Conservation (phyloP, 2,329 filamentous ascomycete species). For the Sclerotinia nivalis region DNA sequence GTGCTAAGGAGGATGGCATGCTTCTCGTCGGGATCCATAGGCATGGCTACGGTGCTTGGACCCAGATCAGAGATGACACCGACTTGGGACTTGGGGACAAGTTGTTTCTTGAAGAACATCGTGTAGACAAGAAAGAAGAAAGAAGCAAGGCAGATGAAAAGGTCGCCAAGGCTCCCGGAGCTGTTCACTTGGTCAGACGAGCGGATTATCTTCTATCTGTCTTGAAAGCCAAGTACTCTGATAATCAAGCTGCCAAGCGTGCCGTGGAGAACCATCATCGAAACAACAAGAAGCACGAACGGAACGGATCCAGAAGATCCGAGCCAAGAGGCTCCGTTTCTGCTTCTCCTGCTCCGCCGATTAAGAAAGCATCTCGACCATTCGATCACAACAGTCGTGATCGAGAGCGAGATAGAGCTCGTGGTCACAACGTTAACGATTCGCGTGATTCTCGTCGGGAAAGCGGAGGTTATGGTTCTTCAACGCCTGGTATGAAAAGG, state of each 20-base stretch:
- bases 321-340: conserved; percentile 62
- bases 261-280: conserved; percentile 91
- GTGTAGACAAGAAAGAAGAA: conserved; percentile 97
- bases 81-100: conserved; percentile 86
- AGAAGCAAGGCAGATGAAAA: conserved; percentile 72
- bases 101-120: conserved; percentile 94
- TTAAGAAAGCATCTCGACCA: conserved; percentile 45
- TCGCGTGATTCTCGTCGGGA: conserved; percentile 37
- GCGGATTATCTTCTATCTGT: conserved; percentile 96
- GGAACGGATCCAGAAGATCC: conserved; percentile 61
- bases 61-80: conserved; percentile 86
- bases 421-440: conserved; percentile 46
- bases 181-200: conserved; percentile 91
- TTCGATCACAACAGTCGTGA: conserved; percentile 49
- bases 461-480: conserved; percentile 30
- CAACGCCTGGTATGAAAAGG: conserved; percentile 54
- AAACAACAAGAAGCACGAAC: conserved; percentile 77
- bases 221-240: conserved; percentile 79
- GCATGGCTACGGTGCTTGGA: conserved; percentile 95
- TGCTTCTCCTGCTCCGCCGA: conserved; percentile 68
- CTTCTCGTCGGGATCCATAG: conserved; percentile 88
- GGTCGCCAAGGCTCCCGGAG: conserved; percentile 86
- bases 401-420: conserved; percentile 51
- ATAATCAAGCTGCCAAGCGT: conserved; percentile 72
- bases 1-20: conserved; percentile 93